Base-by-base conservation (phyloP, 202 grass and related monocot genomes). In the Zoysia matrella region DNA sequence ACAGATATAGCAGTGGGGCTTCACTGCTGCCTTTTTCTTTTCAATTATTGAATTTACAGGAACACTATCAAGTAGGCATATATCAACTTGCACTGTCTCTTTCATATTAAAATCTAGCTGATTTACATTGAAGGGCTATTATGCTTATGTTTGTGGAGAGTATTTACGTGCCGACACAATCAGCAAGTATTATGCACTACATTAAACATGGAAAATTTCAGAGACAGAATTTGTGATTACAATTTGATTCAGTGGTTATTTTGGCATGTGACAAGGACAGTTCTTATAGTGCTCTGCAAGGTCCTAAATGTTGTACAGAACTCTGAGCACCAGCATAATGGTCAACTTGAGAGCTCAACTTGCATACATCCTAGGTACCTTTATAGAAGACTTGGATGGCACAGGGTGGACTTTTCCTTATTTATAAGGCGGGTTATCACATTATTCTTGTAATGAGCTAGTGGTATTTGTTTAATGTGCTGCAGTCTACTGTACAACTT, bases 211-310 rank as follows among this genome's bases (percentile, higher is more conserved):
- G 44, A 10, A 56, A 60, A 80, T 48, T 47, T 50, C 44, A 71
- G 11, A 71, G 60, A 39, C 1, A 86, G 73, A 72, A 63, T 74
- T 51, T 16, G 44, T 77, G 43, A 71, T 80, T 71, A 67, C 55
- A 44, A 16, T 42, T 81, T 76, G 71, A 81, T 63, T 68, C 62
- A 55, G n/a, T 42, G 68, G 54, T 70, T 86, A 73, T 80, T 70
- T 80, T 30, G 84, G 64, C 54, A 43, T 70, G 54, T 30, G n/a
- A 81, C 71, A 75, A 55, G 66, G 63, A 70, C 64, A 69, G 40
- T 63, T 58, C 61, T 36, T 67, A 58, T 60, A 16, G 7, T 52
- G 66, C 61, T 67, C 73, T 86, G 60, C 60, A 74, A 67, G 69
- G 69, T 45, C n/a, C 62, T 15, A 30, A 67, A 39, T 85, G 43